These are phyloP conservation scores for Yamadazyma diddensiae DNA, from an alignment of 1,139 yeast species.

Conservation along the genomic window DNA sequence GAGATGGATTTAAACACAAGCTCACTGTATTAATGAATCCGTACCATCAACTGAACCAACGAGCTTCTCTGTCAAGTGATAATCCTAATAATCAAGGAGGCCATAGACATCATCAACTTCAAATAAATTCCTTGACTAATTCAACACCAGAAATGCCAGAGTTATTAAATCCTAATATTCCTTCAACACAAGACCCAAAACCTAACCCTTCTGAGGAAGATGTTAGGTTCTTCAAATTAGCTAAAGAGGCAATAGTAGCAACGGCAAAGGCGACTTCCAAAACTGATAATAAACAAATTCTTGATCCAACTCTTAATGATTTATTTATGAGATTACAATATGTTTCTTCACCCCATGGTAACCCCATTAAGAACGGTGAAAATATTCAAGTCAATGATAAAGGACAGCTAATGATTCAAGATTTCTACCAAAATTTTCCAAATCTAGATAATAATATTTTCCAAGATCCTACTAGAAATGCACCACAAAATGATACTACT, in stretches of 20 bases:
- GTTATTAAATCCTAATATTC: not conserved
- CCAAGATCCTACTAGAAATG: conserved; percentile 11
- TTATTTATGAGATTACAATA: conserved; percentile 50
- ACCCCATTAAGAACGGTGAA: conserved; percentile 38
- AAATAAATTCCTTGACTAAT: not conserved
- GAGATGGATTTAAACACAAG: no score
- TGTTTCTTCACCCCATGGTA: conserved; percentile 53
- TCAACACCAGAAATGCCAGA: not conserved
- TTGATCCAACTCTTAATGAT: conserved; percentile 57
- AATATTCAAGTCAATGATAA: conserved; percentile 37
- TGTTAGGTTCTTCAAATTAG: conserved; percentile 38
- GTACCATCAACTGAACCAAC: no score
- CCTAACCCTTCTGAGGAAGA: conserved; percentile 29
- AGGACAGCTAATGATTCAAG: conserved; percentile 45
- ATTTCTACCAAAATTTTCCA: conserved; percentile 42
- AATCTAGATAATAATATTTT: conserved; percentile 43
- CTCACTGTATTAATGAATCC: conserved; percentile 1
- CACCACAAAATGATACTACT: not conserved
- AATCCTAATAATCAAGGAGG: no score
- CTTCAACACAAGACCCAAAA: not conserved
- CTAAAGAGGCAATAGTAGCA: conserved; percentile 47
- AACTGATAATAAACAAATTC: conserved; percentile 14
- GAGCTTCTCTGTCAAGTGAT: no score
- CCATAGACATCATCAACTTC: no score
- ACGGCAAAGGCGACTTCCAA: conserved; percentile 30